These are phyloP conservation scores for Phaffia rhodozyma DNA, from an alignment of 1,284 basidiomycete genomes.

Conservation along the genomic window DNA sequence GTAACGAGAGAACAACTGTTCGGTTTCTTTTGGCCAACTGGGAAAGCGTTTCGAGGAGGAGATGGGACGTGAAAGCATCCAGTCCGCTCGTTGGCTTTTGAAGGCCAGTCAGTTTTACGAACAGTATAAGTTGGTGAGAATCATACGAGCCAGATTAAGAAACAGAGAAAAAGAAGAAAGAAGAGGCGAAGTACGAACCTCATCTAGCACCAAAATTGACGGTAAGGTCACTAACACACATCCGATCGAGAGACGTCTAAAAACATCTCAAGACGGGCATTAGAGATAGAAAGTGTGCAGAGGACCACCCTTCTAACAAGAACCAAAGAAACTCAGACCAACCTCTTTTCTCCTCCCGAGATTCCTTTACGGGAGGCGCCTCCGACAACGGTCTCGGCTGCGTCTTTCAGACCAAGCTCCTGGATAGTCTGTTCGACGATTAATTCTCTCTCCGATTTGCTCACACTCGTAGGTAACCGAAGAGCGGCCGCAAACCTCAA, in stretches of 20 bases:
- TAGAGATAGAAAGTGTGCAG: not conserved
- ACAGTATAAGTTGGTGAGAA: not conserved
- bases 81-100: slow-evolving; percentile 32
- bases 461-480: slow-evolving; percentile 38
- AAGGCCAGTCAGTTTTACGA: not conserved
- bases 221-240: slow-evolving; percentile 67
- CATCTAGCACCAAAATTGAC: slow-evolving; percentile 69
- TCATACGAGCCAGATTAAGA: not conserved
- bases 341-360: slow-evolving; percentile 70
- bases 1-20: slow-evolving; percentile 42
- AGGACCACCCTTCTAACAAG: not conserved
- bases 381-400: slow-evolving; percentile 41
- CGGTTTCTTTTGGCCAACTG: slow-evolving; percentile 40
- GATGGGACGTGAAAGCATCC: slow-evolving; percentile 43
- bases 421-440: slow-evolving; percentile 45
- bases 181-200: slow-evolving; percentile 27
- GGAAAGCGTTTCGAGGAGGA: slow-evolving; percentile 40
- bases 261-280: not conserved
- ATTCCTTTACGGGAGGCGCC: slow-evolving; percentile 48
- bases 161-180: not conserved
- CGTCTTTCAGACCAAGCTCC: slow-evolving; percentile 44
- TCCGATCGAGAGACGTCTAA: slow-evolving; percentile 60
- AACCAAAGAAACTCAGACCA: not conserved
- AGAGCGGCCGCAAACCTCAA: slow-evolving; percentile 41
- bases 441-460: slow-evolving; percentile 27